Evolutionary conservation across 2,329 filamentous ascomycete genomes (phyloP), one percentile per base, ranked within the genome.

Genomic region (Xylaria sp.): DNA sequence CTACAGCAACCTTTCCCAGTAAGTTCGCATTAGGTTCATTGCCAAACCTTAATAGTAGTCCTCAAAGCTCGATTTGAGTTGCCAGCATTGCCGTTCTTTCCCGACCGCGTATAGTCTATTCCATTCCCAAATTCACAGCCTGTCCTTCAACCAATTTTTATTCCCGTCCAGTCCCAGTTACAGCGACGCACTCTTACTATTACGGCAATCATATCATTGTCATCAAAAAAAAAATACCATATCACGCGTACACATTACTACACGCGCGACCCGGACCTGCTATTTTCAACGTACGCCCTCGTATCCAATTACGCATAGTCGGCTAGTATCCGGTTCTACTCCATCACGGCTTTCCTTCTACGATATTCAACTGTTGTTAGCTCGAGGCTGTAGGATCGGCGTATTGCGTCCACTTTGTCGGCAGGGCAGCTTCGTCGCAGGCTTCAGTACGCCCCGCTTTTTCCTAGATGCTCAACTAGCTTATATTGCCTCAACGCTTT

Each of bases 381-480:
- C 17, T 28, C 26, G 53, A 49, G 36, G 26, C 31, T 28, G 33
- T 40, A 11, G 26, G 53, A 48, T 26, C 38, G 11, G 26, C 31
- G n/a, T 15, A 48, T 63, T 23, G 67, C 59, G 33, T 40, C 48
- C 44, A 54, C 54, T 49, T 28, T 56, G 42, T 38, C 49, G 17
- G 11, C 15, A 46, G 36, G 60, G 49, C 48, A 56, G 15, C 53
- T 63, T 33, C 59, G 17, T 63, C 38, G 65, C 59, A 28, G 23
- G 57, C 61, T 44, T 64, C 36, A 33, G 23, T n/a, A 38, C 20
- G 67, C 53, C 67, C 67, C 67, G 63, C 67, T 69, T 69, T 69
- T 69, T 20, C 48, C n/a, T n/a, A 28, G 28, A 48, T 59, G 36
- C 15, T 63, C 40, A 59, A 56, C 46, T 65, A 56, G 44, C 20